Percentiles rank a stretch among this genome's conserved stretches.
These are phyloP conservation scores for Calonectria pseudoreteaudii DNA, from an alignment of 2,329 filamentous ascomycete species.

Conservation along the genomic window DNA sequence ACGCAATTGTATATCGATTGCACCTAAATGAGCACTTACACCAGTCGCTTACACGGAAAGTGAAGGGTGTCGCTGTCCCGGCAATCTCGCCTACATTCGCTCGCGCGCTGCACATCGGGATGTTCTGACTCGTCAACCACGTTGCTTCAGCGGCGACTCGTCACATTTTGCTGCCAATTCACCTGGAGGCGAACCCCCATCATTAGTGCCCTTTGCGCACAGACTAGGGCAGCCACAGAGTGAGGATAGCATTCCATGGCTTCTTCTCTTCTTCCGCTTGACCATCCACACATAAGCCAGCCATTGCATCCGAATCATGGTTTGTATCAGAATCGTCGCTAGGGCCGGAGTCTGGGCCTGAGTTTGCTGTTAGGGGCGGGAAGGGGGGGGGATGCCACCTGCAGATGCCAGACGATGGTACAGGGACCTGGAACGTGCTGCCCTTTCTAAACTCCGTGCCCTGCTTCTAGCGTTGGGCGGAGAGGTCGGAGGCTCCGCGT, in stretches of 20 bases:
- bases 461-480: neutral
- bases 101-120: neutral
- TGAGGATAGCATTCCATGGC: neutral
- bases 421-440: neutral
- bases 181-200: neutral
- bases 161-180: neutral
- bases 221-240: neutral
- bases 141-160: too few species aligned
- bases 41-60: neutral
- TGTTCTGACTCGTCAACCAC: neutral
- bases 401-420: neutral
- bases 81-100: neutral
- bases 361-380: neutral
- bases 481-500: neutral
- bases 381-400: neutral
- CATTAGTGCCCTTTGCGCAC: neutral
- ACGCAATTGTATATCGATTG: neutral
- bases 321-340: neutral
- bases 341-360: neutral
- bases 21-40: neutral
- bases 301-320: neutral
- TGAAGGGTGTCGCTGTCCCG: neutral
- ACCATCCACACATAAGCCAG: neutral
- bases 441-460: neutral
- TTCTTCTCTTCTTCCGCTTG: neutral